Conservation (phyloP, 2,329 filamentous ascomycete species). For the Dactylellina drechsleri region DNA sequence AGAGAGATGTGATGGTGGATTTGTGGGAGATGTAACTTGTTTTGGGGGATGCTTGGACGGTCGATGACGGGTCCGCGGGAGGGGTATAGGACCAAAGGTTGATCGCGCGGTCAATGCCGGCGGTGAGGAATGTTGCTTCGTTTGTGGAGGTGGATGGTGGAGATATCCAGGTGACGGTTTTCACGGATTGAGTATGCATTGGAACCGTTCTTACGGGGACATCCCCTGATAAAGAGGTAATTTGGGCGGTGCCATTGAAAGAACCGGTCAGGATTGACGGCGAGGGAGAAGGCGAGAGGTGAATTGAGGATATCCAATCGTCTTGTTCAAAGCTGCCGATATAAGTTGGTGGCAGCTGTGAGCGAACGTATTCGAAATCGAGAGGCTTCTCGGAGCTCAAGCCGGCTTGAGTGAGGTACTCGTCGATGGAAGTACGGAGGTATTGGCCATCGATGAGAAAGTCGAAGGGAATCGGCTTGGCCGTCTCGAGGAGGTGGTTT, state of each 20-base stretch:
- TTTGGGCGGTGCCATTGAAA: slow-evolving; percentile 86
- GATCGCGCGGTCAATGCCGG: slow-evolving; percentile 84
- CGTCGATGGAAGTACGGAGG: slow-evolving; percentile 85
- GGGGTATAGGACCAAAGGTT: slow-evolving; percentile 87
- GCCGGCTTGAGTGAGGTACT: slow-evolving; percentile 86
- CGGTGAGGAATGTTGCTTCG: slow-evolving; percentile 77
- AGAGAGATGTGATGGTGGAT: slow-evolving; percentile 50
- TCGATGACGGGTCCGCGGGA: slow-evolving; percentile 68
- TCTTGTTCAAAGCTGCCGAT: slow-evolving; percentile 95
- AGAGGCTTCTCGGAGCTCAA: slow-evolving; percentile 89
- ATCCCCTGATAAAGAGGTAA: slow-evolving; percentile 91
- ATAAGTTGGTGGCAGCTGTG: slow-evolving; percentile 86
- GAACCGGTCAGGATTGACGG: slow-evolving; percentile 82
- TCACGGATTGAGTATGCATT: slow-evolving; percentile 80
- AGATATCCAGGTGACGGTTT: slow-evolving; percentile 80
- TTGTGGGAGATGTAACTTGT: slow-evolving; percentile 51
- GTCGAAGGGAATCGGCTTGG: slow-evolving; percentile 80
- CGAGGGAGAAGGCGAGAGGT: slow-evolving; percentile 72
- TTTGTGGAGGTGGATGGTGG: slow-evolving; percentile 64
- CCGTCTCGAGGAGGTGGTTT: slow-evolving; percentile 76
- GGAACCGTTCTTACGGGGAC: slow-evolving; percentile 76
- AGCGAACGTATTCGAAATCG: slow-evolving; percentile 90
- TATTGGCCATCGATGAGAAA: slow-evolving; percentile 96
- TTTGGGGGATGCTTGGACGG: slow-evolving; percentile 72
- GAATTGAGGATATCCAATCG: slow-evolving; percentile 91